phyloP scores from a whole-genome alignment of 352 stramenopile species.

The Globisporangium carolinianum region DNA sequence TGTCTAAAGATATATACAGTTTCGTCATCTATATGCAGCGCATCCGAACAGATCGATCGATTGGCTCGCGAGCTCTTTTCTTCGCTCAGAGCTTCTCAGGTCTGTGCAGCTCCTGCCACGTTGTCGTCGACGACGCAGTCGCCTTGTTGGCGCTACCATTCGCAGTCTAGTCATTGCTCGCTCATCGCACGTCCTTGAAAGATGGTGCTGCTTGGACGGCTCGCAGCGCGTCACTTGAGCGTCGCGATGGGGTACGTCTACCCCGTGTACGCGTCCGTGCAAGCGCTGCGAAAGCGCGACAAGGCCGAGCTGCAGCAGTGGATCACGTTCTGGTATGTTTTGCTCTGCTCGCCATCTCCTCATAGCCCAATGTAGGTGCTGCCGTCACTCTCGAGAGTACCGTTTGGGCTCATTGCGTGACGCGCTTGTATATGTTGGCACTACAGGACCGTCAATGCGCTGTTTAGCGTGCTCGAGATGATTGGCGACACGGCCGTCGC shows the following conservation, averaged over 20 bases:
- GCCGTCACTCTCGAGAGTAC: neutral
- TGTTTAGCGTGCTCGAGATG: slow-evolving; percentile 53
- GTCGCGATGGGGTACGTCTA: slow-evolving; percentile 55
- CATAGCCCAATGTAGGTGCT: neutral
- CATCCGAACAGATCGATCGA: no score
- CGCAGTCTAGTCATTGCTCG: neutral
- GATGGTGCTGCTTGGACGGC: slow-evolving; percentile 53
- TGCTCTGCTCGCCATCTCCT: neutral
- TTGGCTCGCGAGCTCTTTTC: no score
- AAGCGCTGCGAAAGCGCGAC: slow-evolving; percentile 28
- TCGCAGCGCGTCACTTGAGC: slow-evolving; percentile 37
- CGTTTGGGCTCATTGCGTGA: neutral
- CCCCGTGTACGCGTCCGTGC: slow-evolving; percentile 52
- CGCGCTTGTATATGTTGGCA: neutral
- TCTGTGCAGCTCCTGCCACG: no score
- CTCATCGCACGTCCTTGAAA: neutral
- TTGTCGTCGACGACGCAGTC: no score
- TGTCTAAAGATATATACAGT: no score
- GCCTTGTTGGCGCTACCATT: no score
- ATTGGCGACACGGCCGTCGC: slow-evolving; percentile 46
- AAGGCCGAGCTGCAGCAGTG: slow-evolving; percentile 54
- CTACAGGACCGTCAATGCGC: slow-evolving; percentile 41
- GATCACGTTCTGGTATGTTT: slow-evolving; percentile 51
- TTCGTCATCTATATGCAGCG: no score
- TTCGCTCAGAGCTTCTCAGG: no score